These are phyloP conservation scores for Calonectria montana DNA, from an alignment of 2,329 filamentous ascomycete species.

Conservation along the genomic window DNA sequence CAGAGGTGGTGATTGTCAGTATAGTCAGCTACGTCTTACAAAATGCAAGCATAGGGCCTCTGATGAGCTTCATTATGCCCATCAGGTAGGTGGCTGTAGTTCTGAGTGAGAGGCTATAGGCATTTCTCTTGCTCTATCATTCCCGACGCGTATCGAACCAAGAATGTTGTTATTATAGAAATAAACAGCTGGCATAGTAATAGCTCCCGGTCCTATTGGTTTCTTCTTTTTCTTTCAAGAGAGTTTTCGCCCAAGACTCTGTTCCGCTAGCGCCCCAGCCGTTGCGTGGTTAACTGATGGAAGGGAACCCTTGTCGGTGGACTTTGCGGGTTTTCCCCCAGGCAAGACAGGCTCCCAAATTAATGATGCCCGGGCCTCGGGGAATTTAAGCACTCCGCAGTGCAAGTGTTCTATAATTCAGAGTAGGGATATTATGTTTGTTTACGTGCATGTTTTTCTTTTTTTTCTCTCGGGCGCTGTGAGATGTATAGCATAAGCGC, in stretches of 20 bases:
- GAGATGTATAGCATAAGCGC: neutral
- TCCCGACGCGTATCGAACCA: neutral
- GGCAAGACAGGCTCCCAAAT: neutral
- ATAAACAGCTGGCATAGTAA: neutral
- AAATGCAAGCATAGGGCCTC: neutral
- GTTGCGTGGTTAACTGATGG: constrained; percentile 1
- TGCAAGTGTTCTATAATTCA: neutral
- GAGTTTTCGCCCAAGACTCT: neutral
- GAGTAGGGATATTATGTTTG: neutral
- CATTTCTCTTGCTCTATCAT: neutral
- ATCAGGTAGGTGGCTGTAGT: neutral
- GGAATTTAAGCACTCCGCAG: neutral
- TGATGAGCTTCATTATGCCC: neutral
- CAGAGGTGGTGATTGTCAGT: neutral
- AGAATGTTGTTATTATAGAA: neutral
- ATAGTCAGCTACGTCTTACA: neutral
- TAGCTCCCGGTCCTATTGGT: neutral
- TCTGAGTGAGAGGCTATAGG: neutral
- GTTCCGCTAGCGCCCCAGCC: neutral
- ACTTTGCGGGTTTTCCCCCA: neutral
- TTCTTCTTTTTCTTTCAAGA: neutral
- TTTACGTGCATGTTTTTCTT: neutral
- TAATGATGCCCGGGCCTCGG: neutral
- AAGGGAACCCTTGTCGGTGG: neutral
- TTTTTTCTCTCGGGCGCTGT: neutral